Evolutionary conservation across 805 yeast genomes (phyloP).

Genomic region (Saccharomyces cerevisiae): DNA sequence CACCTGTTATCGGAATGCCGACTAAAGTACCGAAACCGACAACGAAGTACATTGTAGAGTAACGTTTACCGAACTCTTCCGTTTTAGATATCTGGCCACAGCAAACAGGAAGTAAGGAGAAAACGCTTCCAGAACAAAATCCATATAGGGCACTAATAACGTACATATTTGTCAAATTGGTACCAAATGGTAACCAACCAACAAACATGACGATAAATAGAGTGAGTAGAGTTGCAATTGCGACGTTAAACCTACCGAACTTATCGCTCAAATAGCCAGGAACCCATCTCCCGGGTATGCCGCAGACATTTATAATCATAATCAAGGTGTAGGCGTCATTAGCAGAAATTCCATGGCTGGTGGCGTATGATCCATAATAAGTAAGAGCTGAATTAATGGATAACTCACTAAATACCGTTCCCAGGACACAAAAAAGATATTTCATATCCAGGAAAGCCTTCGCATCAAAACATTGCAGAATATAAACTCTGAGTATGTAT

Average conservation of each 20-base stretch:
- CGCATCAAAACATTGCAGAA: slow-evolving; percentile 30
- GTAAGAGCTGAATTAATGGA: slow-evolving; percentile 39
- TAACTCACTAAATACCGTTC: slow-evolving; percentile 42
- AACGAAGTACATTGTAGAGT: slow-evolving; percentile 50
- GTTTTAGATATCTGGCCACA: slow-evolving; percentile 50
- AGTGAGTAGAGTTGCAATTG: slow-evolving; percentile 31
- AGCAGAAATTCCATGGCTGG: slow-evolving; percentile 36
- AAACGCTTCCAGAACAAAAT: slow-evolving; percentile 45
- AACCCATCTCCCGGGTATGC: slow-evolving; percentile 38
- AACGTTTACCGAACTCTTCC: slow-evolving; percentile 45
- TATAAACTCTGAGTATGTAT: slow-evolving; percentile 20
- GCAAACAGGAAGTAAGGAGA: slow-evolving; percentile 50
- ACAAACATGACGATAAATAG: slow-evolving; percentile 29
- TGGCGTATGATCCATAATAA: slow-evolving; percentile 43
- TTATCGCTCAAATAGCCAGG: slow-evolving; percentile 38
- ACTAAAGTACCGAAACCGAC: slow-evolving; percentile 48
- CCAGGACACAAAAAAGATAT: slow-evolving; percentile 36
- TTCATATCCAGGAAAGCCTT: slow-evolving; percentile 37
- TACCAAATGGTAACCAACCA: slow-evolving; percentile 35
- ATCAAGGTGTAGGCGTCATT: slow-evolving; percentile 38
- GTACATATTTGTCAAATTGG: slow-evolving; percentile 28
- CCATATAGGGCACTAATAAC: slow-evolving; percentile 45
- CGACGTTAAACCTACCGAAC: slow-evolving; percentile 48
- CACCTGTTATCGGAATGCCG: slow-evolving; percentile 44
- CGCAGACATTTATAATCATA: slow-evolving; percentile 36